Evolutionary conservation across 2,329 filamentous ascomycete genomes (phyloP), one percentile per base, ranked within the genome.

Genomic region (Botrytis byssoidea): DNA sequence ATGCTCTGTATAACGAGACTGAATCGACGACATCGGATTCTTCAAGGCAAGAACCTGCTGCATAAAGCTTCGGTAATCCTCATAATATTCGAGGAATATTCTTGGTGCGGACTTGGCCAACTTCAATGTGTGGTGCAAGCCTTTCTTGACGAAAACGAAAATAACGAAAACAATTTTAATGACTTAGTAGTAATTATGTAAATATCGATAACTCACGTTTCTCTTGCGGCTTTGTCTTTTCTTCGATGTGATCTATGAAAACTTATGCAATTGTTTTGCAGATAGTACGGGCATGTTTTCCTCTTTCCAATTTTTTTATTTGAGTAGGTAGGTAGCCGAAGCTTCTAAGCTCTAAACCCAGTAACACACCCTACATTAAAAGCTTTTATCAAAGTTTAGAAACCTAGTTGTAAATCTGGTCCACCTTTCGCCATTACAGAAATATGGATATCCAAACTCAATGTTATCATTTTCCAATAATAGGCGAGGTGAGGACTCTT

Each of bases 1-100:
- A 71, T 42, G 69, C 69, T 44, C 42, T 71, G 12, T 55, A 55
- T 18, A 71, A 71, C 12, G 69, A 71, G 35, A 29, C 40, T 18
- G 69, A 32, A 6, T 16, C 44, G 9, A 57, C 42, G n/a, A 25
- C 10, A 29, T n/a, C 55, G 48, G 55, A 46, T 20, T 20, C n/a
- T n/a, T 37, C 48, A 3, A 35, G 60, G 10, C 20, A 18, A 60
- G n/a, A 37, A 29, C 29, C 67, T 22, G 35, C 35, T 25, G 42
- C 20, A 18, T 66, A 37, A 46, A 48, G 20, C 6, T 9, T 18
- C 7, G 5, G 5, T 22, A 46, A 25, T 9, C 12, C 42, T 16
- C 20, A 35, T 29, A 4, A 48, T 48, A 5, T 22, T 32, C 9
- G 29, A 20, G 46, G 46, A 20, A 48, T 6, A 35, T 3, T 48